Conservation (phyloP, 352 stramenopile species). For the Elongisporangium anandrum region DNA sequence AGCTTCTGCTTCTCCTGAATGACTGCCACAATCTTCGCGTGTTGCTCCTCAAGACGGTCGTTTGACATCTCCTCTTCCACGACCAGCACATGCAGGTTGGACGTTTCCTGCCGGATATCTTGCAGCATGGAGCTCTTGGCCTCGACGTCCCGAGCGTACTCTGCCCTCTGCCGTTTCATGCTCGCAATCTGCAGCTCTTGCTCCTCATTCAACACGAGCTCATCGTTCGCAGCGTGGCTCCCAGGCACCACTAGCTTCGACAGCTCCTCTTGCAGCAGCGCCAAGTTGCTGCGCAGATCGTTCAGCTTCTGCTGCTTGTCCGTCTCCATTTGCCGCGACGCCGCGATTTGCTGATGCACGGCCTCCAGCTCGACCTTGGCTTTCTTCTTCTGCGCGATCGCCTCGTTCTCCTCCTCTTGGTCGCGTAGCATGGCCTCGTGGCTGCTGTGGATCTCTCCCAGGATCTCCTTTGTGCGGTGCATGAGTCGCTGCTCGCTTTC, state of each 20-base stretch:
- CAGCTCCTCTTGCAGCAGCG: conserved; percentile 59
- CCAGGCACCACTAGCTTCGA: conserved; percentile 46
- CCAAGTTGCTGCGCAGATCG: conserved; percentile 53
- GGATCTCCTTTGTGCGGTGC: conserved; percentile 64
- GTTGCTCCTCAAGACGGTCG: conserved; percentile 45
- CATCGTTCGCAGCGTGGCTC: neutral
- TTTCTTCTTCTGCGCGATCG: conserved; percentile 65
- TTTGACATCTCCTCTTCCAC: conserved; percentile 64
- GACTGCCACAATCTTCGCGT: conserved; percentile 27
- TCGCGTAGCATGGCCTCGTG: conserved; percentile 73
- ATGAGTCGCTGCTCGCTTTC: conserved; percentile 76
- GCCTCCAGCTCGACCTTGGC: conserved; percentile 67
- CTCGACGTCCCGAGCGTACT: conserved; percentile 67
- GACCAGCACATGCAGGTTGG: conserved; percentile 55
- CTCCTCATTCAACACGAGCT: conserved; percentile 62
- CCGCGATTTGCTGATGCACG: conserved; percentile 54
- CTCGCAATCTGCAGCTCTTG: conserved; percentile 66
- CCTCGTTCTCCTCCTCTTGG: conserved; percentile 76
- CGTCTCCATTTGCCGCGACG: conserved; percentile 49
- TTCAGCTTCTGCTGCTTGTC: conserved; percentile 80
- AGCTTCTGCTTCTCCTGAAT: conserved; percentile 65
- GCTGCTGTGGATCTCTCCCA: conserved; percentile 68
- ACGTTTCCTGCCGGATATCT: conserved; percentile 61
- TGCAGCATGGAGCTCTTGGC: conserved; percentile 62
- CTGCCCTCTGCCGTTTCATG: conserved; percentile 65